phyloP scores from a whole-genome alignment of 2,329 filamentous ascomycete genomes.

The Cercospora sojina region DNA sequence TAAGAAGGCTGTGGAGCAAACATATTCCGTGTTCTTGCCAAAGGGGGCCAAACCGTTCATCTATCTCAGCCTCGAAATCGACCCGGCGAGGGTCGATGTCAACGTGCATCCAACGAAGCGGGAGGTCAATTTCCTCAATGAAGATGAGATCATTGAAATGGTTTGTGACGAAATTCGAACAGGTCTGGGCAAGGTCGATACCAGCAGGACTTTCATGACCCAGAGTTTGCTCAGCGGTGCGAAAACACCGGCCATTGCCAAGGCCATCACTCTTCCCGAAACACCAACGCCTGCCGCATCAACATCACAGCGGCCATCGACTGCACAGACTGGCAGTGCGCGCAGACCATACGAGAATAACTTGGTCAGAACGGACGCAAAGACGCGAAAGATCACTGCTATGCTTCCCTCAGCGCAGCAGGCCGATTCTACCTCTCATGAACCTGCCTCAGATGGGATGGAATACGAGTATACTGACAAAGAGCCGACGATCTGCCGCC shows the following conservation, averaged over 20 bases:
- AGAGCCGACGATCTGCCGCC: slow-evolving; percentile 66
- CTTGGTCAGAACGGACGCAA: slow-evolving; percentile 84
- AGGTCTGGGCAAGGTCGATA: slow-evolving; percentile 82
- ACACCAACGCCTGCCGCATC: slow-evolving; percentile 34
- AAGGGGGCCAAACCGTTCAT: slow-evolving; percentile 93
- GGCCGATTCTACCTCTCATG: slow-evolving; percentile 40
- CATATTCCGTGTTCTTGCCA: slow-evolving; percentile 80
- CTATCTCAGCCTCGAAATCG: slow-evolving; percentile 89
- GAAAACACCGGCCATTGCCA: slow-evolving; percentile 47
- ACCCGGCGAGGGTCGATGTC: slow-evolving; percentile 88
- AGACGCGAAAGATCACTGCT: slow-evolving; percentile 88
- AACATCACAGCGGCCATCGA: slow-evolving; percentile 40
- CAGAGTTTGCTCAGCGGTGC: slow-evolving; percentile 79
- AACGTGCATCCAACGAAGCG: slow-evolving; percentile 97
- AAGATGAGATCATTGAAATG: slow-evolving; percentile 88
- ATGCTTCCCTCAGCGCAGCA: slow-evolving; percentile 69
- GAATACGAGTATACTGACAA: slow-evolving; percentile 73
- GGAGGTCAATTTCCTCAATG: slow-evolving; percentile 95
- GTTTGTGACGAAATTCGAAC: slow-evolving; percentile 78
- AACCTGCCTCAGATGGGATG: slow-evolving; percentile 48
- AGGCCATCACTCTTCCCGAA: slow-evolving; percentile 39
- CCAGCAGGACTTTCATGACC: slow-evolving; percentile 89
- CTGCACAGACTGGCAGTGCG: slow-evolving; percentile 21
- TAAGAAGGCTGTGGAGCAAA: slow-evolving; percentile 87
- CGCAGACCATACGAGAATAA: slow-evolving; percentile 76